Conservation (phyloP, 768 basidiomycete genomes). For the Agrocybe pediades region DNA sequence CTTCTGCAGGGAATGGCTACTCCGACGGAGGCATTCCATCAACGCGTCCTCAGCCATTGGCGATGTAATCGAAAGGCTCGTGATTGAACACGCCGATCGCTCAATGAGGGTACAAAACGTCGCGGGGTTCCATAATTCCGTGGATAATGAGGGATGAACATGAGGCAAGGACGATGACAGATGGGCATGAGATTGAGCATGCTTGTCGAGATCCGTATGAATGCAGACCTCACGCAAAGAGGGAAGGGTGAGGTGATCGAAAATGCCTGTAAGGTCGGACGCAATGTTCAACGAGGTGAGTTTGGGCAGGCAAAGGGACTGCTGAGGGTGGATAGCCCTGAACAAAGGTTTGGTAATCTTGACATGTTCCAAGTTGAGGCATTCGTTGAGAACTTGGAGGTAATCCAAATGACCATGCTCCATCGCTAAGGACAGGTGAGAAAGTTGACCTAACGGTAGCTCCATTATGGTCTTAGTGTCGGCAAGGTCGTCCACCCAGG, state of each 20-base stretch:
- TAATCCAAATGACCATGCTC: slow-evolving; percentile 32
- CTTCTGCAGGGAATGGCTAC: slow-evolving; percentile 23
- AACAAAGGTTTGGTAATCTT: slow-evolving; percentile 29
- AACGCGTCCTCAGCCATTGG: slow-evolving; percentile 30
- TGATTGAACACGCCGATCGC: slow-evolving; percentile 30
- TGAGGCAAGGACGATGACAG: slow-evolving; percentile 11
- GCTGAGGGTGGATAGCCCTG: slow-evolving; percentile 17
- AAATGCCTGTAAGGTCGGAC: slow-evolving; percentile 28
- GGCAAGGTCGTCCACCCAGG: slow-evolving; percentile 36
- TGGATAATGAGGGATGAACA: slow-evolving; percentile 8
- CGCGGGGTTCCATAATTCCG: slow-evolving; percentile 27
- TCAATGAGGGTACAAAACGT: slow-evolving; percentile 28
- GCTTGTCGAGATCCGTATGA: slow-evolving; percentile 23
- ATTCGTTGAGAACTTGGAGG: slow-evolving; percentile 30
- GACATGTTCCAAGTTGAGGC: slow-evolving; percentile 34
- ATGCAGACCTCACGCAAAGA: slow-evolving; percentile 31
- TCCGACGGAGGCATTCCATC: slow-evolving; percentile 24
- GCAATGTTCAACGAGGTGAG: slow-evolving; percentile 32
- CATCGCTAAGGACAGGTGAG: slow-evolving; percentile 31
- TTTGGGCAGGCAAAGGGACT: slow-evolving; percentile 30
- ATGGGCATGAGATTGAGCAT: slow-evolving; percentile 11
- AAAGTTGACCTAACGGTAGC: slow-evolving; percentile 28
- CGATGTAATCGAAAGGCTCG: slow-evolving; percentile 26
- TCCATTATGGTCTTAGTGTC: slow-evolving; percentile 30
- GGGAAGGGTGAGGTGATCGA: slow-evolving; percentile 32